Evolutionary conservation across 2,329 filamentous ascomycete genomes (phyloP).

Genomic region (Hypoxylon sp.): DNA sequence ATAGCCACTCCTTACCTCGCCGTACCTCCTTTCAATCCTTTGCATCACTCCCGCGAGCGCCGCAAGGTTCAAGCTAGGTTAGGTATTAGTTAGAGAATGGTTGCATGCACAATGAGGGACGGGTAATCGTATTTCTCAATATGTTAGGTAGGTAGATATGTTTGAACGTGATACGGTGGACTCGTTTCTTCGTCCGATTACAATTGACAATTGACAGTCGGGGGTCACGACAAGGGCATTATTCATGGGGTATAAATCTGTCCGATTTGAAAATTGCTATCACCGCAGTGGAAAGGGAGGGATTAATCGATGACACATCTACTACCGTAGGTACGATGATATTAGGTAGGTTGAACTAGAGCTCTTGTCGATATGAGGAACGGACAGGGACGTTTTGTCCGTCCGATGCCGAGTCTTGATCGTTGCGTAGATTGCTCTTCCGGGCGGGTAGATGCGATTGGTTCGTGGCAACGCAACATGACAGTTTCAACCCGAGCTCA

Average conservation of each 20-base stretch:
- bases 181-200: slow-evolving; percentile 32
- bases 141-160: not conserved
- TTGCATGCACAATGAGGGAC: slow-evolving; percentile 23
- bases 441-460: slow-evolving; percentile 22
- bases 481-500: slow-evolving; percentile 23
- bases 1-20: not conserved
- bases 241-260: not conserved
- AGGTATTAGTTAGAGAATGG: slow-evolving; percentile 21
- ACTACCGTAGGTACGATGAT: not conserved
- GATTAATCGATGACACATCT: not conserved
- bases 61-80: slow-evolving; percentile 24
- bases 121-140: slow-evolving; percentile 22
- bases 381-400: slow-evolving; percentile 16
- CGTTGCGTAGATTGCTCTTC: slow-evolving; percentile 11
- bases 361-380: slow-evolving; percentile 14
- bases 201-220: slow-evolving; percentile 8
- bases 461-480: slow-evolving; percentile 9
- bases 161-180: slow-evolving; percentile 14
- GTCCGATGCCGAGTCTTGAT: slow-evolving; percentile 15
- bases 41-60: slow-evolving; percentile 7
- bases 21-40: slow-evolving; percentile 11
- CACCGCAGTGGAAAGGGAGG: not conserved
- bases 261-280: not conserved
- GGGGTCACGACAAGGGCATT: not conserved
- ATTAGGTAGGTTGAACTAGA: slow-evolving; percentile 1